Conservation (phyloP, 805 yeast species). For the Barnettozyma sp. region DNA sequence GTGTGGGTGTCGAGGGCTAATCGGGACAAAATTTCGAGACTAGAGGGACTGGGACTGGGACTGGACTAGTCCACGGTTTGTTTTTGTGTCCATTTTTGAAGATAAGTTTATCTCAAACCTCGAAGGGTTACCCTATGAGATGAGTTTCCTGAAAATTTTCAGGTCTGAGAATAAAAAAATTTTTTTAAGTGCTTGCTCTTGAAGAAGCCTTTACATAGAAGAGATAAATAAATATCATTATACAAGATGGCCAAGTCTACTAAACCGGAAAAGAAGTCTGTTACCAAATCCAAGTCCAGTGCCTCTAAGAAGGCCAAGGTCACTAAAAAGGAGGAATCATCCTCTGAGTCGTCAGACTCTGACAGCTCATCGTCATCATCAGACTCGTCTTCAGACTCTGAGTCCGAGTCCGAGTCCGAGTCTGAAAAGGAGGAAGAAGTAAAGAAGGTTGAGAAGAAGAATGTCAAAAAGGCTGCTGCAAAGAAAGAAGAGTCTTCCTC, state of each 20-base stretch:
- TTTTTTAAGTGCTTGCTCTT: background rate
- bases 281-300: constrained; percentile 12
- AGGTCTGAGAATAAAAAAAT: constrained; percentile 1
- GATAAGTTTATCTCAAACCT: too few relatives aligned
- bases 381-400: constrained; percentile 1
- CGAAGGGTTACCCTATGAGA: constrained; percentile 2
- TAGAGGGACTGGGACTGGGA: too few relatives aligned
- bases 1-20: too few relatives aligned
- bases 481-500: constrained; percentile 23
- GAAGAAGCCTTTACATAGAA: too few relatives aligned
- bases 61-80: too few relatives aligned
- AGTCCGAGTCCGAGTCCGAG: constrained; percentile 20
- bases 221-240: background rate
- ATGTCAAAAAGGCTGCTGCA: constrained; percentile 10
- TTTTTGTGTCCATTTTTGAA: too few relatives aligned
- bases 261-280: constrained; percentile 17
- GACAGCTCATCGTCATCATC: constrained; percentile 21
- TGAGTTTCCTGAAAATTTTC: constrained; percentile 6
- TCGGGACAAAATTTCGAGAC: too few relatives aligned
- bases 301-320: too few relatives aligned
- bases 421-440: constrained; percentile 17
- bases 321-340: constrained; percentile 24
- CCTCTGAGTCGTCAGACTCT: constrained; percentile 14
- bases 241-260: constrained; percentile 21
- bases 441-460: background rate